Evolutionary conservation across 129 eudicot genomes (phyloP), one percentile per base, ranked within the genome.

Genomic region (Chrysanthemum lavandulifolium): DNA sequence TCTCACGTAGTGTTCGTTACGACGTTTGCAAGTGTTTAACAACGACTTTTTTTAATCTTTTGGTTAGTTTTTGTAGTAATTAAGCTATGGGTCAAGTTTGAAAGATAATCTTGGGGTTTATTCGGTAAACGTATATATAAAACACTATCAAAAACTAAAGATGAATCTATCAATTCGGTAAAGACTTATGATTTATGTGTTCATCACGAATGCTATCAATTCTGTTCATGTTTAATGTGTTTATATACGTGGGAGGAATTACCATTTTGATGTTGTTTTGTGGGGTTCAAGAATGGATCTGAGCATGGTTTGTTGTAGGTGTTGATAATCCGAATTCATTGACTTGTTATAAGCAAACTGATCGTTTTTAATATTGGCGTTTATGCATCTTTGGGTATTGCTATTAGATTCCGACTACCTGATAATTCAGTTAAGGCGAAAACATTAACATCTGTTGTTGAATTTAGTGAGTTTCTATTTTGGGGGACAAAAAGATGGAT

Each of bases 201-300:
- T 73, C 48, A 63, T 13, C 40, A 47, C 8, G 23, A 71, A 71
- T 71, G 75, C 67, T 65, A 36, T 57, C 71, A 27, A 67, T 71
- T 73, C 10, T 62, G 76, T 49, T 61, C 31, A 69, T 69, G 74
- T 53, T 31, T 76, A 47, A 67, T 58, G 23, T 72, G 69, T 57
- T 53, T 64, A 67, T 27, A 27, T 36, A 63, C 58, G 45, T 40
- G 1, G 45, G 10, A 40, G 9, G 45, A 40, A 48, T 76, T 61
- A 76, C 9, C 53, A 49, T 25, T 48, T 47, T 67, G 52, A 16
- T 67, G 7, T 47, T 65, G 27, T 76, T 55, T 56, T 55, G 6
- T 55, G 6, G 73, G 73, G 78, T 71, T 79, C 51, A 66, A 52
- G 7, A 50, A 71, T 61, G 47, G 76, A 76, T 79, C 83, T 71